Evolutionary conservation across 164 flowering plant genomes (phyloP), one percentile per base, ranked within the genome.

Genomic region (Santalum album): DNA sequence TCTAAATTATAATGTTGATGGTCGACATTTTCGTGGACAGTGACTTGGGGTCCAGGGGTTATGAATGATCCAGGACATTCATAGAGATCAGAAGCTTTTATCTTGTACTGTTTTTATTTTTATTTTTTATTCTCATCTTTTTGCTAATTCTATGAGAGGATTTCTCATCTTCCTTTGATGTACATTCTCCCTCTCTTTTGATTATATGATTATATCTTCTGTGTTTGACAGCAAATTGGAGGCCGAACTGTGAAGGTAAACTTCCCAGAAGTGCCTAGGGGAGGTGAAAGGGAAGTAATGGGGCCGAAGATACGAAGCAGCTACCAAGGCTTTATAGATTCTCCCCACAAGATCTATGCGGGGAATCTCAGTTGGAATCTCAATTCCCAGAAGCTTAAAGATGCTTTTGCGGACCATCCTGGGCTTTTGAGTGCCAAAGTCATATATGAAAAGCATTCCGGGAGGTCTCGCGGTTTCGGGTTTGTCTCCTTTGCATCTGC

Each of bases 181-280:
- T n/a, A n/a, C n/a, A n/a, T n/a, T n/a, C n/a, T n/a, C n/a, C n/a
- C n/a, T n/a, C n/a, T n/a, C n/a, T n/a, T n/a, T n/a, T n/a, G n/a
- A n/a, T n/a, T n/a, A n/a, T n/a, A n/a, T n/a, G n/a, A n/a, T n/a
- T n/a, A n/a, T n/a, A n/a, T n/a, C n/a, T n/a, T n/a, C n/a, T 29
- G 34, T 29, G 6, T 9, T 29, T 29, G 34, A 9, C 34, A 29
- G 98, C 90, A 75, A 83, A 53, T 85, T 35, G 95, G 91, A 40
- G 95, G 95, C 2, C 72, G 99, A 29, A 83, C 76, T 7, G 76
- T 81, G 50, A 85, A 72, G 72, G 99, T 89, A 54, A 92, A 89
- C 75, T 78, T 89, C 60, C 99, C 99, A 0, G 96, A 92, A 72
- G 96, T 92, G 40, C 98, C 96, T 22, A 67, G 68, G 36, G 96